Conservation (phyloP, 192 early-diverging fungal species). For the Entomortierella beljakovae region DNA sequence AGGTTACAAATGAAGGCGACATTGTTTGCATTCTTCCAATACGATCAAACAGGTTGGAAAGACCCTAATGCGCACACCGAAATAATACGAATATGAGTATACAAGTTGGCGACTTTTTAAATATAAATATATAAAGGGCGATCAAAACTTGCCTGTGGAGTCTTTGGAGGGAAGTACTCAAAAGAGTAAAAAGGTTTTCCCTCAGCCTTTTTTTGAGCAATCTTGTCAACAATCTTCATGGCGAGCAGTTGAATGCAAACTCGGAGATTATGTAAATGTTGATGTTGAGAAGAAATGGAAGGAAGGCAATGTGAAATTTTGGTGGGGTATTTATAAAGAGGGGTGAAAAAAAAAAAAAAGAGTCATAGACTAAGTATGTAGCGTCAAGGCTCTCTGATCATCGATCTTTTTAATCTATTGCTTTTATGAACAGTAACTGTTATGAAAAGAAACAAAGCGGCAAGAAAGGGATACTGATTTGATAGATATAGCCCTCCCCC, state of each 20-base stretch:
- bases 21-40: conserved; percentile 82
- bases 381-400: no score
- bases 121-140: background rate
- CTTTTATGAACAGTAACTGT: background rate
- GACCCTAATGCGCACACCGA: conserved; percentile 60
- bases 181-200: conserved; percentile 82
- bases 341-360: conserved; percentile 8
- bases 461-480: background rate
- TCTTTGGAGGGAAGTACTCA: conserved; percentile 96
- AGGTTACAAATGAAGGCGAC: conserved; percentile 82
- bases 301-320: conserved; percentile 4
- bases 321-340: background rate
- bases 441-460: background rate
- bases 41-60: conserved; percentile 86
- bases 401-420: no score
- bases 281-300: background rate
- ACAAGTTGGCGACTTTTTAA: background rate
- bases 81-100: background rate
- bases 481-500: no score
- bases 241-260: background rate
- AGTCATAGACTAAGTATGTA: conserved; percentile 3
- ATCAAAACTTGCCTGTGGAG: conserved; percentile 62
- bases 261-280: background rate
- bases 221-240: conserved; percentile 78
- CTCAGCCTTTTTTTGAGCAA: conserved; percentile 66